A percentile compares a stretch with the other conserved stretches of the same genome.
Conservation (phyloP, 2,329 filamentous ascomycete species). For the Colletotrichum navitas region DNA sequence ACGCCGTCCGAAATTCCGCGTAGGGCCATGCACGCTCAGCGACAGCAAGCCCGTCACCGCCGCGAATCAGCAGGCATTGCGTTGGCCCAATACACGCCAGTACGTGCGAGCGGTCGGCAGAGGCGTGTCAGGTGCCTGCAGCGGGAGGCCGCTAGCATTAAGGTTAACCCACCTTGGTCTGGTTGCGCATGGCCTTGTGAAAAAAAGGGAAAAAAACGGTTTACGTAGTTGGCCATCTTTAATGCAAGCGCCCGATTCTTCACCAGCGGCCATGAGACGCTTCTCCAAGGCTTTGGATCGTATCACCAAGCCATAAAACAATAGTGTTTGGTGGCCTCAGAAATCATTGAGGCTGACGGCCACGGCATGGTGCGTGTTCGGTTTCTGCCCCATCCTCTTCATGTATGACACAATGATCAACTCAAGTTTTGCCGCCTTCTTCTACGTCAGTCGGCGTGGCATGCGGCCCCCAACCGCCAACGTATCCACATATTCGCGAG, state of each 20-base stretch:
- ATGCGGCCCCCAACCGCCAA: conserved; percentile 5
- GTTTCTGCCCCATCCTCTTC: conserved; percentile 10
- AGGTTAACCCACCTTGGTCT: conserved; percentile 41
- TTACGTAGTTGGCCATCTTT: neutral
- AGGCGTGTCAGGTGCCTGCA: conserved; percentile 41
- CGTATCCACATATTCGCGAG: conserved; percentile 28
- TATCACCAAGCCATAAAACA: conserved; percentile 16
- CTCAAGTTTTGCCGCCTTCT: conserved; percentile 19
- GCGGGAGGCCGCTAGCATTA: conserved; percentile 38
- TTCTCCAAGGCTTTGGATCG: neutral
- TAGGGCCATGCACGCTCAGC: conserved; percentile 8
- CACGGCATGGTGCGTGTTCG: conserved; percentile 15
- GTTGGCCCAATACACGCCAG: conserved; percentile 16
- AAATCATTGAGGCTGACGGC: neutral
- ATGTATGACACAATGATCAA: conserved; percentile 34
- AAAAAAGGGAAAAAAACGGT: conserved; percentile 6
- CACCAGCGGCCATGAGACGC: conserved; percentile 1
- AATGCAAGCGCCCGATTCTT: conserved; percentile 16
- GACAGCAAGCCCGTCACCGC: conserved; percentile 13
- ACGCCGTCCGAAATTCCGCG: conserved; percentile 33
- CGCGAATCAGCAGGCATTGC: conserved; percentile 28
- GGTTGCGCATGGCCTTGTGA: conserved; percentile 31
- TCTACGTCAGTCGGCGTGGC: conserved; percentile 7
- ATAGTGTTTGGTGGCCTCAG: conserved; percentile 18
- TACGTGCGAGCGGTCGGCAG: conserved; percentile 39